Evolutionary conservation across 306 rosid species (phyloP), one percentile per base, ranked within the genome.

Genomic region (Cicer bijugum): DNA sequence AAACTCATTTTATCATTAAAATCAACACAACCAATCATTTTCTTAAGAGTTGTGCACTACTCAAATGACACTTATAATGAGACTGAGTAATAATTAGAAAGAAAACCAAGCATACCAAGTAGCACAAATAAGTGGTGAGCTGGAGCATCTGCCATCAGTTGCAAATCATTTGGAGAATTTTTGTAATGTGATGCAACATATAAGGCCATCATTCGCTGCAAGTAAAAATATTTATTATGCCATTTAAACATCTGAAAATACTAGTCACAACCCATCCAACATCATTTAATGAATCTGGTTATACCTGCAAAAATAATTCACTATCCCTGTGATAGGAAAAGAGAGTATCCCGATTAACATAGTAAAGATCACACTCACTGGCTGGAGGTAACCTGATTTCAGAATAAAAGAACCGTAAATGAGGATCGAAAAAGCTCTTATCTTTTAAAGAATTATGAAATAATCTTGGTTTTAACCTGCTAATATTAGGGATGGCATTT

Each of bases 101-200:
- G 60, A 76, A 69, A 84, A 76, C 19, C 66, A 17, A 69, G 9
- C 51, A 80, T 91, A 94, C 99, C 99, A 81, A 94, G 97, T 69
- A 94, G 77, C 45, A 94, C 97, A 76, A 94, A 94, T 73, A 94
- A 83, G 89, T 91, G 97, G 81, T 94, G 97, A 6, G 97, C 99
- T 53, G 98, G 98, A 72, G 98, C 98, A 82, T 94, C 96, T 3
- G 97, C 98, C 90, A 94, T 89, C 74, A 94, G 81, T 82, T 94
- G 98, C 69, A 94, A 83, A 85, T 94, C 98, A 76, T 94, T 94
- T 28, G 98, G 98, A 78, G 98, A 91, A 86, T 91, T 94, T 82
- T 91, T 94, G 92, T 94, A 94, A 85, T 91, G 97, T 42, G 98
- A 91, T 48, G 98, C 89, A 84, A 94, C 98, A 72, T 89, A 94